phyloP scores from a whole-genome alignment of 2,329 filamentous ascomycete genomes.

The Chrysosporium queenslandicum region DNA sequence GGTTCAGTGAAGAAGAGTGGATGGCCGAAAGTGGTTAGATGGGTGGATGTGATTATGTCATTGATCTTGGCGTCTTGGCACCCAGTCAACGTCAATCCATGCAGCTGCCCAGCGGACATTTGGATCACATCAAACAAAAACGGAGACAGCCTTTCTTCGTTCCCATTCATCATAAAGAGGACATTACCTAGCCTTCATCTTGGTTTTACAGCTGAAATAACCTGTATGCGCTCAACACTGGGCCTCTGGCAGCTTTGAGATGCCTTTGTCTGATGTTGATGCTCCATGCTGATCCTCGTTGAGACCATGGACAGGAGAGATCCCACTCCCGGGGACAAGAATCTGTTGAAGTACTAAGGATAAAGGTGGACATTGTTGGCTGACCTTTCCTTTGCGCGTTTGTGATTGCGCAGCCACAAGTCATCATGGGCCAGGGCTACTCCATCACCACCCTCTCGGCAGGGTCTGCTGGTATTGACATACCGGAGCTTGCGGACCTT shows the following conservation, averaged over 20 bases:
- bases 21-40: background rate
- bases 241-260: too few relatives aligned
- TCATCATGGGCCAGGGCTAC: constrained; percentile 87
- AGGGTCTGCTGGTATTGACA: constrained; percentile 85
- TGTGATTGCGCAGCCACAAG: background rate
- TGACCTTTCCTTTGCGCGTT: background rate
- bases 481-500: constrained; percentile 81
- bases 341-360: background rate
- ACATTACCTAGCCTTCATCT: too few relatives aligned
- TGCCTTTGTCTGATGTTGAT: background rate
- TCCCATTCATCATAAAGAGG: background rate
- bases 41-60: background rate
- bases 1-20: background rate
- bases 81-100: background rate
- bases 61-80: constrained; percentile 4
- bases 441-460: constrained; percentile 85
- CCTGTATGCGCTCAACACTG: too few relatives aligned
- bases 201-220: background rate
- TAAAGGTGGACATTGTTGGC: background rate
- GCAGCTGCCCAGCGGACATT: background rate
- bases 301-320: background rate
- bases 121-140: background rate
- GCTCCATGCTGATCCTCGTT: background rate
- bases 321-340: background rate
- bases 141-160: background rate